Base-by-base conservation (phyloP, 2,329 filamentous ascomycete genomes). In the Bimuria novae-zelandiae region DNA sequence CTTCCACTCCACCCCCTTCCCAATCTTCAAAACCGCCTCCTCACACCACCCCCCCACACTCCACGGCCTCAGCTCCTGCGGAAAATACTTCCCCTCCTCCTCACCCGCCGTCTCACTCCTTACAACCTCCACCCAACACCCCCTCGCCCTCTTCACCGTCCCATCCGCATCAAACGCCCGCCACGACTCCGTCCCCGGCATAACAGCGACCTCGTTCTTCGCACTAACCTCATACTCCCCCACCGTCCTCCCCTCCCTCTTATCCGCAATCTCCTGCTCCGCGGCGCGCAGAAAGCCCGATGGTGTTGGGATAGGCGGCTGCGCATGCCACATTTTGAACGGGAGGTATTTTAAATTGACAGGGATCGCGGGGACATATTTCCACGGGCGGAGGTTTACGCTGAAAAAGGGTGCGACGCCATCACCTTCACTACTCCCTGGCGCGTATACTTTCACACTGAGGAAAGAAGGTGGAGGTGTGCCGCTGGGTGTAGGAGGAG, bases 21-120 rank as follows among this genome's bases (percentile, higher is more conserved):
- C 55, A 48, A 70, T 59, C 10, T 29, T 45, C 54, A 69, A 56
- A 30, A 62, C 54, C 4, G 60, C 60, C 25, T 69, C 63, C 42
- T 70, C 68, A 56, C 68, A 57, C 68, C 68, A 71, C 16, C 49
- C 61, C 3, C 67, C 67, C 6, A 71, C 44, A 7, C 58, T 44
- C 65, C 64, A 70, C 21, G 63, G 57, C 12, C 40, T 44, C 14
- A 68, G 27, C 0, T 51, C 53, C 35, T 56, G 51, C 1, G 67
- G 66, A 56, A 61, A 71, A 36, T 61, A 71, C 48, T 49, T 56
- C 16, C 32, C 21, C 17, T 50, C 51, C 44, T 55, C 56, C 32
- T 57, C 54, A 1, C 23, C 50, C 8, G 49, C 52, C 6, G 35
- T 35, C 2, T 21, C 52, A 5, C 41, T 33, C 21, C 43, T 37